phyloP scores from a whole-genome alignment of 1,284 basidiomycete species.

The Ustilago loliicola region DNA sequence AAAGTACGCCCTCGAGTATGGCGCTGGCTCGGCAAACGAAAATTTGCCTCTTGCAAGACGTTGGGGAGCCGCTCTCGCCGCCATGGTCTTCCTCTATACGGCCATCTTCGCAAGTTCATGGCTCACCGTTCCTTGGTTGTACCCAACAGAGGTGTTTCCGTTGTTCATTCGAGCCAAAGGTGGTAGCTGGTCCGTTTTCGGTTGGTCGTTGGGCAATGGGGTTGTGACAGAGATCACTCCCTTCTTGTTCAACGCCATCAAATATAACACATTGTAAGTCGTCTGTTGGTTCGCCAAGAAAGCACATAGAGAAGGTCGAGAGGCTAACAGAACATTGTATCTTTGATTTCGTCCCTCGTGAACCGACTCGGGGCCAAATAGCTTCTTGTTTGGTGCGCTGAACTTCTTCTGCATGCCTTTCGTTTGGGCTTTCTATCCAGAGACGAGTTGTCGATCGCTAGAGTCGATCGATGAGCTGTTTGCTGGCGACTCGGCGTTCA shows the following conservation, averaged over 20 bases:
- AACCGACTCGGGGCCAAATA: too few relatives aligned
- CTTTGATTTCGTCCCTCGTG: not conserved
- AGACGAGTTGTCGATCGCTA: conserved; percentile 39
- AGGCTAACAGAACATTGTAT: not conserved
- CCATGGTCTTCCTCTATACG: conserved; percentile 45
- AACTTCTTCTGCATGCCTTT: conserved; percentile 46
- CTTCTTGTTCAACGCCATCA: conserved; percentile 40
- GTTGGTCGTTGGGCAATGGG: conserved; percentile 35
- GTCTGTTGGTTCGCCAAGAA: too few relatives aligned
- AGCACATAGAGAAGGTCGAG: too few relatives aligned
- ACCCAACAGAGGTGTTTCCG: conserved; percentile 39
- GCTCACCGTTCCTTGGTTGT: conserved; percentile 29
- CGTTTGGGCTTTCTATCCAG: conserved; percentile 37
- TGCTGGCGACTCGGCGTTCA: conserved; percentile 26
- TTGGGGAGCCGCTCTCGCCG: conserved; percentile 38
- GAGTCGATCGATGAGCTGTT: conserved; percentile 48
- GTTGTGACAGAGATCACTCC: conserved; percentile 44
- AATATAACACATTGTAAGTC: conserved; percentile 43
- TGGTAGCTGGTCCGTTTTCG: conserved; percentile 34
- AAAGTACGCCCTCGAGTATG: conserved; percentile 36
- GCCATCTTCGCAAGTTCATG: conserved; percentile 28
- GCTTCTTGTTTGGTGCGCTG: conserved; percentile 33
- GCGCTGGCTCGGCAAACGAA: conserved; percentile 15
- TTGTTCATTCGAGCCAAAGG: conserved; percentile 37
- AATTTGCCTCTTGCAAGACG: conserved; percentile 23